phyloP scores from a whole-genome alignment of 169 alveolate genomes.

The Cryptosporidium parvum region DNA sequence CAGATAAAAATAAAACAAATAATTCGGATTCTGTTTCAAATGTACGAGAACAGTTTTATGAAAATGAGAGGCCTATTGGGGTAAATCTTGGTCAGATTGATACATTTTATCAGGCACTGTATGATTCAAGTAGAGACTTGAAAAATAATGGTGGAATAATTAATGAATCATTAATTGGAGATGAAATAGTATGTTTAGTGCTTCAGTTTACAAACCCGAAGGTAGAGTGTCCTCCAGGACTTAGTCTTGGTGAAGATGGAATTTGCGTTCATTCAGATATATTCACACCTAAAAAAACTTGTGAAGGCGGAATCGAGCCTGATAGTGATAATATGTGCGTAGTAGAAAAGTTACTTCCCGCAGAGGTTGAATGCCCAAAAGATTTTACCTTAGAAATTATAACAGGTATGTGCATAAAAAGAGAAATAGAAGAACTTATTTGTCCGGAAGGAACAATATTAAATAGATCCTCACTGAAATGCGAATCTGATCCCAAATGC shows the following conservation, averaged over 20 bases:
- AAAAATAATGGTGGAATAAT: constrained; percentile 52
- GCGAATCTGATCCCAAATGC: constrained; percentile 64
- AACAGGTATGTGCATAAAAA: constrained; percentile 66
- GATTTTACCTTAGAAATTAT: constrained; percentile 46
- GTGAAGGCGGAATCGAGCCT: constrained; percentile 76
- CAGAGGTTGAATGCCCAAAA: constrained; percentile 75
- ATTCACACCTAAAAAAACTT: constrained; percentile 50
- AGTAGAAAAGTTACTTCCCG: constrained; percentile 58
- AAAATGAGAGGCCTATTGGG: not conserved
- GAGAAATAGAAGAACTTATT: constrained; percentile 38
- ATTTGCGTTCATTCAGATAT: constrained; percentile 39
- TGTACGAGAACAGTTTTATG: not conserved
- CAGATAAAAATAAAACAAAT: not conserved
- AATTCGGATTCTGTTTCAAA: not conserved
- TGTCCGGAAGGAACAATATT: constrained; percentile 67
- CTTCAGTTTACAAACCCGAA: constrained; percentile 30
- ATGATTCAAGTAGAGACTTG: constrained; percentile 38
- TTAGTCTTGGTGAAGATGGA: constrained; percentile 30
- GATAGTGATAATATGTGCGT: constrained; percentile 73
- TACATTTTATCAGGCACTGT: constrained; percentile 67
- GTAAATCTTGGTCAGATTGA: constrained; percentile 8
- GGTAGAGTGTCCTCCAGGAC: constrained; percentile 69
- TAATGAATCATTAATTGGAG: constrained; percentile 66
- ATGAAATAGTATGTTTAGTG: constrained; percentile 50
- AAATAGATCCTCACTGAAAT: constrained; percentile 33